Evolutionary conservation across 129 eudicot genomes (phyloP).

Genomic region (Pittosporum tobira): DNA sequence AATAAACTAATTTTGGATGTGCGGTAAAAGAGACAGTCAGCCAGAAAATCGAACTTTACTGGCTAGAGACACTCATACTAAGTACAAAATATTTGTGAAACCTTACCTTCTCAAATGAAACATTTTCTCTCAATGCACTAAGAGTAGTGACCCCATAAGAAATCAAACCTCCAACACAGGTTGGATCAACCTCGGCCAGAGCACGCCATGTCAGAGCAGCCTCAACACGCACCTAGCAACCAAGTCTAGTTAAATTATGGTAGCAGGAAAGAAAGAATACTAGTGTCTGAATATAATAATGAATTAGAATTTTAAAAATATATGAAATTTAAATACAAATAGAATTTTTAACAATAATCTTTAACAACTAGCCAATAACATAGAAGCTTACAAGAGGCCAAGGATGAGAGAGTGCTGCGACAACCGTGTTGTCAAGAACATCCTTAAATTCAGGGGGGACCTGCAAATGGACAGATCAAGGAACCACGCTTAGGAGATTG

Average conservation of each 20-base stretch:
- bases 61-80: not conserved
- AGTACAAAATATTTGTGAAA: not conserved
- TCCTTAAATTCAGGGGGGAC: slow-evolving; percentile 85
- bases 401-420: slow-evolving; percentile 74
- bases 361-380: slow-evolving; percentile 8
- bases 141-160: slow-evolving; percentile 83
- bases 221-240: slow-evolving; percentile 76
- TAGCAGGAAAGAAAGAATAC: slow-evolving; percentile 13
- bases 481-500: slow-evolving; percentile 1
- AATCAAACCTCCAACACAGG: slow-evolving; percentile 94
- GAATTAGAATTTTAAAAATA: no score
- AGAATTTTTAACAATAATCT: not conserved
- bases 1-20: slow-evolving; percentile 1
- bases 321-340: slow-evolving; percentile 3
- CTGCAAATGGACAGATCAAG: slow-evolving; percentile 30
- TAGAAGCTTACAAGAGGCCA: slow-evolving; percentile 63
- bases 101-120: slow-evolving; percentile 75
- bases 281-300: not conserved
- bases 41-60: not conserved
- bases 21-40: not conserved
- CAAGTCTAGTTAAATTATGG: slow-evolving; percentile 12
- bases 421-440: slow-evolving; percentile 86
- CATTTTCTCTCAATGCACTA: slow-evolving; percentile 75
- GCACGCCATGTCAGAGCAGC: slow-evolving; percentile 87
- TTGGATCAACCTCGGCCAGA: slow-evolving; percentile 89